These are phyloP conservation scores for Sergeia podlipaevii DNA, from an alignment of 208 protist genomes.

Conservation along the genomic window DNA sequence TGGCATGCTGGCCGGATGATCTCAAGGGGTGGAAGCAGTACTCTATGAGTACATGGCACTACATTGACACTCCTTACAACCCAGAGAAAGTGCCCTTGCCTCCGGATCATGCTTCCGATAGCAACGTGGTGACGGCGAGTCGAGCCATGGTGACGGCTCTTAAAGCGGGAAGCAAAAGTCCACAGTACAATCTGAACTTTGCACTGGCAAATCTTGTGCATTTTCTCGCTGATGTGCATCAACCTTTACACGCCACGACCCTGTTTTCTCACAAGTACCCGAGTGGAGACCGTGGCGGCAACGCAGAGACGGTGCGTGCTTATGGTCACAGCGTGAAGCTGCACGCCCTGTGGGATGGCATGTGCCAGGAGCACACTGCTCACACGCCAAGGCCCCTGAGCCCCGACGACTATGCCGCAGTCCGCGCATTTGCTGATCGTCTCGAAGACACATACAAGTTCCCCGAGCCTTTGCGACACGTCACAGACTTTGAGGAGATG, in stretches of 20 bases:
- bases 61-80: slow-evolving; percentile 56
- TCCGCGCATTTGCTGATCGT: slow-evolving; percentile 37
- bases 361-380: slow-evolving; percentile 35
- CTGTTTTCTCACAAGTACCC: slow-evolving; percentile 39
- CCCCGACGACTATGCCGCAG: slow-evolving; percentile 18
- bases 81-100: slow-evolving; percentile 37
- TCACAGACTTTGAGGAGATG: slow-evolving; percentile 23
- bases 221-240: slow-evolving; percentile 84
- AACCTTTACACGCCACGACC: slow-evolving; percentile 67
- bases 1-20: slow-evolving; percentile 83
- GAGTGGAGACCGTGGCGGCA: slow-evolving; percentile 74
- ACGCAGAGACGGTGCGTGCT: slow-evolving; percentile 34
- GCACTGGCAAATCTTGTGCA: slow-evolving; percentile 72
- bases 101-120: not conserved
- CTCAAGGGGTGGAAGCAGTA: slow-evolving; percentile 49
- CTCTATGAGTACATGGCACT: slow-evolving; percentile 79
- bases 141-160: slow-evolving; percentile 19
- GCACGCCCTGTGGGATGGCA: slow-evolving; percentile 80
- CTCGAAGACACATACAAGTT: slow-evolving; percentile 65
- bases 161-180: slow-evolving; percentile 9
- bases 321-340: slow-evolving; percentile 36
- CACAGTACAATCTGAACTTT: slow-evolving; percentile 59
- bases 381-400: slow-evolving; percentile 39
- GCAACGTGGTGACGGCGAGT: not conserved
- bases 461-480: slow-evolving; percentile 6